Percentiles rank a stretch among this genome's conserved stretches.
Conservation (phyloP, 306 rosid genomes). For the Prunus mira region DNA sequence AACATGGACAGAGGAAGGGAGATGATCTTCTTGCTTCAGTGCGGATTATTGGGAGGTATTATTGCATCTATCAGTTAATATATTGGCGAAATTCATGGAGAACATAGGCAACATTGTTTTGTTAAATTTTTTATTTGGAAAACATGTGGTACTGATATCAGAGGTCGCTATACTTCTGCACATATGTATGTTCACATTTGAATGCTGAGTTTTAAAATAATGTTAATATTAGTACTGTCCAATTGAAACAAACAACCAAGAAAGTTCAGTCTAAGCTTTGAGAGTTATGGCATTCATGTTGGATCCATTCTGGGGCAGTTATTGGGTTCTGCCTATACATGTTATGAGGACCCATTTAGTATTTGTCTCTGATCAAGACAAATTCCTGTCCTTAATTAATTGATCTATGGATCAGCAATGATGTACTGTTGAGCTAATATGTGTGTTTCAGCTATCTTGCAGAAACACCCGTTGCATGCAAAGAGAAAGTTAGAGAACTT, state of each 20-base stretch:
- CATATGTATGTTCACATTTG: not conserved
- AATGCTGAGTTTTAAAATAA: not conserved
- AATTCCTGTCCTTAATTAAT: not conserved
- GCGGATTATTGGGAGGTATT: slow-evolving; percentile 84
- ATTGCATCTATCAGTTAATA: not conserved
- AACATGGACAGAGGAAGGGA: slow-evolving; percentile 77
- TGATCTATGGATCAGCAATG: not conserved
- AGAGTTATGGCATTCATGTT: not conserved
- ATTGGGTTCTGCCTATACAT: not conserved
- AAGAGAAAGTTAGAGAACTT: slow-evolving; percentile 69
- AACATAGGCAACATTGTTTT: not conserved
- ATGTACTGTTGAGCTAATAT: not conserved
- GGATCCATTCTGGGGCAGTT: not conserved
- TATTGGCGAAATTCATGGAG: not conserved
- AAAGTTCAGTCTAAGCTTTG: not conserved
- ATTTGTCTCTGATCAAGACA: not conserved
- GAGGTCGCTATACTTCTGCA: too few species aligned
- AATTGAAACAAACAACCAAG: not conserved
- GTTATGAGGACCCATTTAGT: not conserved
- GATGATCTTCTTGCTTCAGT: slow-evolving; percentile 92
- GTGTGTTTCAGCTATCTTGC: slow-evolving; percentile 88
- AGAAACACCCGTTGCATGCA: slow-evolving; percentile 79
- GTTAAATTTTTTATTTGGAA: not conserved
- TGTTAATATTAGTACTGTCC: not conserved
- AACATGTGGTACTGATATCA: not conserved